These are phyloP conservation scores for Schizosaccharomyces osmophilus DNA, from an alignment of 805 yeast species.

Conservation along the genomic window DNA sequence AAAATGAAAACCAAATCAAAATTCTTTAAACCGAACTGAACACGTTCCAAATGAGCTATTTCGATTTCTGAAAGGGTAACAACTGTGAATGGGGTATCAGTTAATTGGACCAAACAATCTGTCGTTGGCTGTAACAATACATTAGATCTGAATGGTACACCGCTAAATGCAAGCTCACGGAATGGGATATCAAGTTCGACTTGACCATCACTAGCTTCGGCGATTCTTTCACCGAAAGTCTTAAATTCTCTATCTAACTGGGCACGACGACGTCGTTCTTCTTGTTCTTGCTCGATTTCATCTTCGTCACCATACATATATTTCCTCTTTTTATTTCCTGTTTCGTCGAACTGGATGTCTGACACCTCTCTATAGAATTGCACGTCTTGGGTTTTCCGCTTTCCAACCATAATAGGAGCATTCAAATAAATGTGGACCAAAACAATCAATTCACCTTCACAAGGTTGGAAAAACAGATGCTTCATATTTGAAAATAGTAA, in stretches of 20 bases:
- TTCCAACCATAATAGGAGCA: constrained; percentile 83
- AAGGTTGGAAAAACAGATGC: constrained; percentile 85
- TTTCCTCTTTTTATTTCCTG: constrained; percentile 75
- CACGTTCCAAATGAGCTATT: constrained; percentile 86
- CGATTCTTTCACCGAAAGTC: constrained; percentile 67
- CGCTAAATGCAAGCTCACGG: constrained; percentile 86
- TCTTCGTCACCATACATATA: constrained; percentile 91
- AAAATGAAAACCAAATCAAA: constrained; percentile 91
- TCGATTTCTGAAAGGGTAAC: constrained; percentile 80
- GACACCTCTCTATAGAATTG: constrained; percentile 94
- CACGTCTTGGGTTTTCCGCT: constrained; percentile 80
- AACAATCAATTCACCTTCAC: constrained; percentile 81
- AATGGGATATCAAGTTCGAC: constrained; percentile 83
- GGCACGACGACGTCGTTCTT: constrained; percentile 79
- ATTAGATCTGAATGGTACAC: constrained; percentile 88
- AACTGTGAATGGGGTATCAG: constrained; percentile 87
- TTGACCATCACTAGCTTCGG: constrained; percentile 64
- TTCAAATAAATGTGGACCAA: constrained; percentile 79
- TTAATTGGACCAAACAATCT: constrained; percentile 79
- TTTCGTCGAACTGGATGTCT: constrained; percentile 88
- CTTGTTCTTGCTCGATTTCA: constrained; percentile 94
- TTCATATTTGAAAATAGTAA: constrained; percentile 72
- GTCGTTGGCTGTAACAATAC: constrained; percentile 92
- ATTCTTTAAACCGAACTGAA: constrained; percentile 86
- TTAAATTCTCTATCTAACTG: constrained; percentile 79